phyloP scores from a whole-genome alignment of 2,329 filamentous ascomycete genomes.

The Hypoxylon sp. region DNA sequence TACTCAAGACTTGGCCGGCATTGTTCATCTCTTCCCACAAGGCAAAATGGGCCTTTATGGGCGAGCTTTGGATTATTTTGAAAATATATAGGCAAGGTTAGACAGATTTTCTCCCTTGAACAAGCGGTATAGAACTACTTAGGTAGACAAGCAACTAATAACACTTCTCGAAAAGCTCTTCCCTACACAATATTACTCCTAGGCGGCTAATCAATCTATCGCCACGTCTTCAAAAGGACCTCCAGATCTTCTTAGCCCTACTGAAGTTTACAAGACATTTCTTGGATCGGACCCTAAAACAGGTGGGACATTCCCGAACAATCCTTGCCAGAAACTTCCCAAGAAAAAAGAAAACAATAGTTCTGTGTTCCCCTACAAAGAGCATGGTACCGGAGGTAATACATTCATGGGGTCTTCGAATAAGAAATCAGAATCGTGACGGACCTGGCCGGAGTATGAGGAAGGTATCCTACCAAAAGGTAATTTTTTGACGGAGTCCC shows the following conservation, averaged over 20 bases:
- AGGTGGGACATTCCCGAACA: too few species aligned
- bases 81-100: too few species aligned
- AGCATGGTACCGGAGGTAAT: background rate
- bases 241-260: too few species aligned
- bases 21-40: background rate
- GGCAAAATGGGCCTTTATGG: constrained; percentile 4
- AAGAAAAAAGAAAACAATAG: background rate
- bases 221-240: too few species aligned
- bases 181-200: too few species aligned
- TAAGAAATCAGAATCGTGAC: background rate
- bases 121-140: too few species aligned
- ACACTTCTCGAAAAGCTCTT: too few species aligned
- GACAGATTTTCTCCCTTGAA: background rate
- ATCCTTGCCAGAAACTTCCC: background rate
- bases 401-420: constrained; percentile 6
- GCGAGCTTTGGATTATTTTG: background rate
- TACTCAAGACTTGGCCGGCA: constrained; percentile 1
- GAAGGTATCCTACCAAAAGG: background rate
- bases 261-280: background rate
- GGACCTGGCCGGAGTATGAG: background rate
- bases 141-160: too few species aligned
- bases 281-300: background rate
- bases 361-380: background rate
- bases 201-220: too few species aligned
- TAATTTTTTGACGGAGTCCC: too few species aligned